phyloP scores from a whole-genome alignment of 257 asterid species.

The Capsicum chinense region DNA sequence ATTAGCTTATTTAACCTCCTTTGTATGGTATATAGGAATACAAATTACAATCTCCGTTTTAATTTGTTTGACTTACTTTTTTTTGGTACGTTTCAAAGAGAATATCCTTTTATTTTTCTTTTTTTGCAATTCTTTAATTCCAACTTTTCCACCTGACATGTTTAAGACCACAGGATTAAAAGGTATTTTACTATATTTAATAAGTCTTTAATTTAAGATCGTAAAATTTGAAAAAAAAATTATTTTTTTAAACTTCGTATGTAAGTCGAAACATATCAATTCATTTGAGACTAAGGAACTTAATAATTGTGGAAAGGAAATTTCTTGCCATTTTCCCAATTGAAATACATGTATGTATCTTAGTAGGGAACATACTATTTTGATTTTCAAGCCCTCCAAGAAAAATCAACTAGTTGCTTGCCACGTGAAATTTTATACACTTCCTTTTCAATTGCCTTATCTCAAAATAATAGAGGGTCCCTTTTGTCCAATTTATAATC shows the following conservation, averaged over 20 bases:
- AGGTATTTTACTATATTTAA: too few relatives aligned
- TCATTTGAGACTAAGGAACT: background rate
- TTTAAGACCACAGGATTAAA: too few relatives aligned
- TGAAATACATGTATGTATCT: background rate
- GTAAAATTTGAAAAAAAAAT: too few relatives aligned
- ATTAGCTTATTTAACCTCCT: background rate
- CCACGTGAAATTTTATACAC: conserved; percentile 14
- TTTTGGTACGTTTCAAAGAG: too few relatives aligned
- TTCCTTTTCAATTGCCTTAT: conserved; percentile 21
- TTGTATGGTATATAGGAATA: background rate
- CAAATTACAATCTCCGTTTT: background rate
- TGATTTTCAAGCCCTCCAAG: background rate
- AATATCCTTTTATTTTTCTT: too few relatives aligned
- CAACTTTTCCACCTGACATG: too few relatives aligned
- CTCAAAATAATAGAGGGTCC: conserved; percentile 27
- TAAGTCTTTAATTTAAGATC: too few relatives aligned
- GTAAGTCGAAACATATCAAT: too few relatives aligned
- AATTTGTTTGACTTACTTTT: too few relatives aligned
- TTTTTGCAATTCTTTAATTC: too few relatives aligned
- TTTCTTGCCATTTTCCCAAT: background rate
- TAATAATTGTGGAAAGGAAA: conserved; percentile 3
- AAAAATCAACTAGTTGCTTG: conserved; percentile 18
- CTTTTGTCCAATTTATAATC: conserved; percentile 1
- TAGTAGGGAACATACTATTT: conserved; percentile 2
- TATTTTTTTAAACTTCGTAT: too few relatives aligned